These are phyloP conservation scores for Dipsacomyces acuminosporus DNA, from an alignment of 371 early-diverging fungal genomes.

Conservation along the genomic window DNA sequence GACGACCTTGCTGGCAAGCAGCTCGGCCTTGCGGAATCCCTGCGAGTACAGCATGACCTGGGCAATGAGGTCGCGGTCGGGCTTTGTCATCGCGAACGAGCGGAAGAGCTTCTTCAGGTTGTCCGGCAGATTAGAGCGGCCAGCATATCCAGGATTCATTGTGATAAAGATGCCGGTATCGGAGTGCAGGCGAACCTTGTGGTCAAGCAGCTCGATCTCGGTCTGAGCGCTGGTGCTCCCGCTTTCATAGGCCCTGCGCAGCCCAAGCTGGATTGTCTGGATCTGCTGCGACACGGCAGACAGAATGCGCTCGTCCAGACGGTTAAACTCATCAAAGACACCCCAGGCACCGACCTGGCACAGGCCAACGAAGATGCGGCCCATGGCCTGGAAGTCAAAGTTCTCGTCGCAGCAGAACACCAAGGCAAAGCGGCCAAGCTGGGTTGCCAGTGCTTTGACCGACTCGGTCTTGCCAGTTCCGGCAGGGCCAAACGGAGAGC, in stretches of 20 bases:
- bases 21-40: slow-evolving; percentile 96
- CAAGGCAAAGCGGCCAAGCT: slow-evolving; percentile 93
- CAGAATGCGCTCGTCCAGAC: slow-evolving; percentile 94
- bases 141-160: slow-evolving; percentile 99
- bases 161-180: slow-evolving; percentile 98
- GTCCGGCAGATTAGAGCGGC: slow-evolving; percentile 96
- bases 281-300: slow-evolving; percentile 99
- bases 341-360: slow-evolving; percentile 99
- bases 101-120: slow-evolving; percentile 98
- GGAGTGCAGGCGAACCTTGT: slow-evolving; percentile 75
- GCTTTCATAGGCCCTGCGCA: slow-evolving; percentile 56
- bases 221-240: slow-evolving; percentile 54
- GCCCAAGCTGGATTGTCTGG: slow-evolving; percentile 94
- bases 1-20: slow-evolving; percentile 90
- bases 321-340: slow-evolving; percentile 99
- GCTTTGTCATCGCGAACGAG: slow-evolving; percentile 97
- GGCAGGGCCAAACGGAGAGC: slow-evolving; percentile 96
- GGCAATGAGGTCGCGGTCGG: slow-evolving; percentile 95
- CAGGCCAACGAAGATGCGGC: slow-evolving; percentile 97
- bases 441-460: slow-evolving; percentile 95
- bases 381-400: slow-evolving; percentile 99
- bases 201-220: slow-evolving; percentile 91
- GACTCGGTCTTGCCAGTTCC: slow-evolving; percentile 99
- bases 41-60: slow-evolving; percentile 99
- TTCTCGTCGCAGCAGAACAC: slow-evolving; percentile 99